These are phyloP conservation scores for Aspergillus novoparasiticus DNA, from an alignment of 2,329 filamentous ascomycete species.

Conservation along the genomic window DNA sequence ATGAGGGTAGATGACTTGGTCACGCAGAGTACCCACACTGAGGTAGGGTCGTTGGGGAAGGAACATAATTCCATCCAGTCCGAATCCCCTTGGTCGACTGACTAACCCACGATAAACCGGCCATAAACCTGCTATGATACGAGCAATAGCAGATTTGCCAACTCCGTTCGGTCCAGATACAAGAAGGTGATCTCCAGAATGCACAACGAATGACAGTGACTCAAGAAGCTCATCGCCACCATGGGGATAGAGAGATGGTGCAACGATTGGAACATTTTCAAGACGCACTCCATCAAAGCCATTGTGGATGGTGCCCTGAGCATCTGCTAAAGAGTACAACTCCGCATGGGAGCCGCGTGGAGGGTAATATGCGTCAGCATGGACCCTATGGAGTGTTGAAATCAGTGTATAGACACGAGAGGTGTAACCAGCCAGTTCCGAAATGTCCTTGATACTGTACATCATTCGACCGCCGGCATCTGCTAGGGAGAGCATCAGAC, in stretches of 20 bases:
- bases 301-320: conserved; percentile 90
- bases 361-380: conserved; percentile 83
- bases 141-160: conserved; percentile 85
- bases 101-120: conserved; percentile 93
- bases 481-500: conserved; percentile 94
- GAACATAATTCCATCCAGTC: conserved; percentile 96
- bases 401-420: conserved; percentile 95
- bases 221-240: conserved; percentile 92
- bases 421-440: conserved; percentile 93
- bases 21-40: conserved; percentile 85
- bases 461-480: conserved; percentile 98
- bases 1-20: conserved; percentile 97
- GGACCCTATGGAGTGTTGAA: conserved; percentile 88
- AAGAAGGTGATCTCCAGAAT: conserved; percentile 86
- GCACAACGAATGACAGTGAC: conserved; percentile 84
- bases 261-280: conserved; percentile 90
- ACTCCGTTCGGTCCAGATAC: conserved; percentile 95
- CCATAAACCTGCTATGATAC: conserved; percentile 90
- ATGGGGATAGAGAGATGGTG: conserved; percentile 82
- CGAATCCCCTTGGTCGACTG: conserved; percentile 76
- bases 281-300: conserved; percentile 93
- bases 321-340: conserved; percentile 84
- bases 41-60: conserved; percentile 92
- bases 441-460: conserved; percentile 98
- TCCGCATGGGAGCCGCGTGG: conserved; percentile 70